Evolutionary conservation across 768 basidiomycete species (phyloP), one percentile per base, ranked within the genome.

Genomic region (Saitozyma sp.): DNA sequence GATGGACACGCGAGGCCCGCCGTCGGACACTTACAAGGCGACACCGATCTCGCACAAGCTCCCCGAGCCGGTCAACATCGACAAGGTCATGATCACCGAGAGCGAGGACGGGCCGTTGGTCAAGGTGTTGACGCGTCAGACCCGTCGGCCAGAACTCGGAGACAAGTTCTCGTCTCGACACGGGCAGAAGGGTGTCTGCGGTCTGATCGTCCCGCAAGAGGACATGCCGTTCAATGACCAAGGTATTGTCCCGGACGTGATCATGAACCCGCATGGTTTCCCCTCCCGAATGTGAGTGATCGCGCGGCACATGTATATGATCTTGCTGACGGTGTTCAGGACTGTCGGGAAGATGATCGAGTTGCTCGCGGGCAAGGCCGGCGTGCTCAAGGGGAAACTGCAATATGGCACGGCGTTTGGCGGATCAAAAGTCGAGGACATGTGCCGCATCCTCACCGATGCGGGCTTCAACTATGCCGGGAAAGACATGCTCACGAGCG

Each of bases 301-400:
- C 13, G 41, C 2, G n/a, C n/a, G n/a, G n/a, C n/a, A n/a, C n/a
- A n/a, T n/a, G n/a, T n/a, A n/a, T n/a, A n/a, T 16, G 9, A 16
- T 45, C 9, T 16, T 41, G 59, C 53, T 62, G 46, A 55, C 13
- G 45, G 13, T 17, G n/a, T 8, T 42, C 57, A 97, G 94, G 93
- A 99, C 96, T 29, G 96, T 99, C 38, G 96, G 96, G 54, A 99
- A 99, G 83, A 99, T 99, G 96, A 96, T 99, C 57, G 96, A 99
- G 80, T 83, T 97, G 19, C 82, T 99, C 40, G 90, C 93, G 11
- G 95, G 96, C 55, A 99, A 99, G 85, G 95, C 95, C 11, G 95
- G 95, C 37, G 92, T 97, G 11, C 79, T 97, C 58, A 84, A 84
- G 50, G 95, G 95, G 16, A 69, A 69, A 50, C 62, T 78, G 40